phyloP scores from a whole-genome alignment of 306 rosid genomes.

The Astragalus membranaceus region DNA sequence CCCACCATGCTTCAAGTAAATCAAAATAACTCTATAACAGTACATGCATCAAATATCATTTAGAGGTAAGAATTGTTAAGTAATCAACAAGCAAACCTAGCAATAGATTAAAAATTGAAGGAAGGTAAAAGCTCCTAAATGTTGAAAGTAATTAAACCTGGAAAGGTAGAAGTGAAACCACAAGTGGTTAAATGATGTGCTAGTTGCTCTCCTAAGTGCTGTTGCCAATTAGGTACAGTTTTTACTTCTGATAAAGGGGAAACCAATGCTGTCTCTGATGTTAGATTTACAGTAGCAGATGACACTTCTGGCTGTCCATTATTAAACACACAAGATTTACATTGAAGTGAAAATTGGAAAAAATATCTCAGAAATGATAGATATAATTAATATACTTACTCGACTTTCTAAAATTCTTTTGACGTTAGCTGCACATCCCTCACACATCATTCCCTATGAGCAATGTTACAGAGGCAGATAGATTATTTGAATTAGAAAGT shows the following conservation, averaged over 20 bases:
- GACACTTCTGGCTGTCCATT: slow-evolving; percentile 73
- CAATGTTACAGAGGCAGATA: neutral
- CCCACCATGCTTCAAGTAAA: slow-evolving; percentile 40
- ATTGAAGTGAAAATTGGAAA: neutral
- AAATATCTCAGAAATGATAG: no score
- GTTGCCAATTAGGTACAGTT: slow-evolving; percentile 46
- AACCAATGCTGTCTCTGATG: slow-evolving; percentile 68
- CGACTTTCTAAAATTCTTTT: slow-evolving; percentile 66
- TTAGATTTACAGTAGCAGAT: slow-evolving; percentile 76
- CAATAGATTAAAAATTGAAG: neutral
- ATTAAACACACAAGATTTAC: neutral
- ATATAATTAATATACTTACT: slow-evolving; percentile 33
- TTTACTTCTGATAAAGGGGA: slow-evolving; percentile 59
- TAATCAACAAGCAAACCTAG: neutral
- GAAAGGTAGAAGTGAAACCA: slow-evolving; percentile 70
- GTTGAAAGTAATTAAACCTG: slow-evolving; percentile 39
- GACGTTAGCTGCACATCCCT: slow-evolving; percentile 78
- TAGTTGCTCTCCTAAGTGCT: slow-evolving; percentile 68
- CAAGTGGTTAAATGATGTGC: slow-evolving; percentile 78
- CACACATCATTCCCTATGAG: slow-evolving; percentile 61
- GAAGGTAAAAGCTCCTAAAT: neutral
- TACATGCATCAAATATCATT: slow-evolving; percentile 16
- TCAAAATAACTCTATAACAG: slow-evolving; percentile 23
- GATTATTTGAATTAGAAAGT: neutral
- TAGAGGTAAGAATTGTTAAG: neutral